These are phyloP conservation scores for Nannochloropsis oceanica DNA, from an alignment of 108 stramenopile genomes.

Conservation along the genomic window DNA sequence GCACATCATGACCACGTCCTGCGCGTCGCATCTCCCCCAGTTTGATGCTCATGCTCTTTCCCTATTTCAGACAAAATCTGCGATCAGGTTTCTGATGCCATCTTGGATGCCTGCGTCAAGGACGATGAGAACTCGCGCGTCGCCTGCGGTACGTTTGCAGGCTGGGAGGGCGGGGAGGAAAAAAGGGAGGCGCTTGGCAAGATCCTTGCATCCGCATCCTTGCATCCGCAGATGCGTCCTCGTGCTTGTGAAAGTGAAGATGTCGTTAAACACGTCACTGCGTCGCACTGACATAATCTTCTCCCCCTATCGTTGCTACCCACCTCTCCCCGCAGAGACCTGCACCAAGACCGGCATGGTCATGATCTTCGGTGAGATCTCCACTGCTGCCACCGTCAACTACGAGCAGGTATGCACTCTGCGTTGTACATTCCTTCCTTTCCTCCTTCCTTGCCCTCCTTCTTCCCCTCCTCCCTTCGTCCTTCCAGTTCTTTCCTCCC, in stretches of 20 bases:
- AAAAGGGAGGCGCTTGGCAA: neutral
- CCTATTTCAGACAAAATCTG: conserved; percentile 80
- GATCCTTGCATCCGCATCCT: neutral
- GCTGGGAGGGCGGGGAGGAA: neutral
- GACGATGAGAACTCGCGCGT: conserved; percentile 80
- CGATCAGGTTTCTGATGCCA: conserved; percentile 88
- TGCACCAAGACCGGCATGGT: conserved; percentile 92
- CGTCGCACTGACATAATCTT: no score
- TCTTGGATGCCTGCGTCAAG: conserved; percentile 81
- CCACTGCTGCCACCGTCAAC: conserved; percentile 81
- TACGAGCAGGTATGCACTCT: conserved; percentile 60
- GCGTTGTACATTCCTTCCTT: neutral
- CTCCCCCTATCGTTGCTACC: neutral
- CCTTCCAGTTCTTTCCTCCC: neutral
- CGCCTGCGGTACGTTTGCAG: conserved; percentile 46
- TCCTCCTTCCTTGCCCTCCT: neutral
- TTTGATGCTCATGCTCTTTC: neutral
- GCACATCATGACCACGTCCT: neutral
- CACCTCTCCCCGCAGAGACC: conserved; percentile 47
- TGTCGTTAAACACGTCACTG: no score
- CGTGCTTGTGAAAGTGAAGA: neutral
- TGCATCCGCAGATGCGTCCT: neutral
- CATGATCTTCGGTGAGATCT: conserved; percentile 95
- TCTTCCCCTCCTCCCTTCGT: neutral
- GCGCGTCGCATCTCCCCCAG: no score